phyloP scores from a whole-genome alignment of 169 alveolate species.

The Plasmodium ovale region DNA sequence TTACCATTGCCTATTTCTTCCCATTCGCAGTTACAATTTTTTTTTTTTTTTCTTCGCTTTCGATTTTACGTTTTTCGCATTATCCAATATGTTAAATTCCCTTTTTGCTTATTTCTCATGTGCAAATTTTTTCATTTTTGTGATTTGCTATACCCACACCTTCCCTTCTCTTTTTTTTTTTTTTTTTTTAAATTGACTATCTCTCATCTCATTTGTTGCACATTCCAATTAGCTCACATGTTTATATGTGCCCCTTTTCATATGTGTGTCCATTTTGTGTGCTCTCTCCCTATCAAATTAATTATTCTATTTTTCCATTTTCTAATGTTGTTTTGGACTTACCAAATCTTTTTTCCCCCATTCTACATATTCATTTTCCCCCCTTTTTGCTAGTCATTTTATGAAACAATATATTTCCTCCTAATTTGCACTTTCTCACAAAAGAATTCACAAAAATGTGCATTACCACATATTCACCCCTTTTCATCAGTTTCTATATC shows the following conservation, averaged over 20 bases:
- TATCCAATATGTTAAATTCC: neutral
- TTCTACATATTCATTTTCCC: too few species aligned
- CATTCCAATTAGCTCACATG: neutral
- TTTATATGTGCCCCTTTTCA: too few species aligned
- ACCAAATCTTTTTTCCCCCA: too few species aligned
- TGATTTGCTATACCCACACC: neutral
- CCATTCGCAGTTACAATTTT: neutral
- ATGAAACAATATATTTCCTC: too few species aligned
- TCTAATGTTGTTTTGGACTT: neutral
- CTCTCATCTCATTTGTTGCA: neutral
- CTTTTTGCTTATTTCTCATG: neutral
- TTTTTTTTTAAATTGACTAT: too few species aligned
- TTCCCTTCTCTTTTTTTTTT: neutral
- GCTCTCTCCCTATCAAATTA: too few species aligned
- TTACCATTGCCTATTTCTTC: neutral
- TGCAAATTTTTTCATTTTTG: too few species aligned
- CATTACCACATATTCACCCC: too few species aligned
- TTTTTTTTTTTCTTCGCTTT: neutral
- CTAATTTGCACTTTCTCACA: too few species aligned
- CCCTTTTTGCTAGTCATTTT: neutral
- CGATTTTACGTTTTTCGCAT: neutral
- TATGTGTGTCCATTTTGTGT: too few species aligned
- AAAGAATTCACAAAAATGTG: too few species aligned
- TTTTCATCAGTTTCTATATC: too few species aligned
- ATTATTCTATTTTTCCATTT: neutral